Base-by-base conservation (phyloP, 768 basidiomycete genomes). In the Daedalea quercina region DNA sequence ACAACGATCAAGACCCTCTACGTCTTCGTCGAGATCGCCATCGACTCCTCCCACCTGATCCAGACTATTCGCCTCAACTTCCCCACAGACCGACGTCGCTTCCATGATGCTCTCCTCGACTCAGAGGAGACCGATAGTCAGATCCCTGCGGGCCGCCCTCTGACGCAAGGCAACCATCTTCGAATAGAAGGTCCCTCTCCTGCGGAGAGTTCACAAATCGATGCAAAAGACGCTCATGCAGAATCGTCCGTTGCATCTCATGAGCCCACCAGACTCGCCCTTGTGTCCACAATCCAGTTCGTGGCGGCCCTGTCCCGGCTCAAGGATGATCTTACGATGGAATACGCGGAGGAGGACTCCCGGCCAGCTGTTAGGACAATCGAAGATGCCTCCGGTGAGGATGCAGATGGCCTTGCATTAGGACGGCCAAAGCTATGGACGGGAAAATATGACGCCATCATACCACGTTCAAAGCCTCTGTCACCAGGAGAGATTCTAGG, bases 201-300 rank as follows among this genome's bases (percentile, higher is more conserved):
- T 12, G 7, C 58, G 1, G 54, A 53, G 11, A 61, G 33, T 54
- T 58, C 3, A 57, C 64, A 17, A 50, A 42, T 8, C 9, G 33
- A 52, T 25, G 26, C 47, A 0, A 22, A 48, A 8, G 45, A n/a
- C 19, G 17, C 33, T 9, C 28, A 19, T 7, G 3, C 50, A 26
- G 19, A 24, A 15, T 28, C 53, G 9, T 44, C 51, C 4, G 57
- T 2, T 25, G 41, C 40, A 4, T 35, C 60, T 2, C 37, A 45
- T 50, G 67, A 69, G 43, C 67, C 69, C 4, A 96, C 93, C 17
- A 79, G 86, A 55, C 70, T 98, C 17, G 94, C 94, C 0, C 70
- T 98, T 24, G 96, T 99, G 0, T 97, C 94, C 0, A 99, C 96
- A 0, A 97, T 99, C 28, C 96, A 99, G 66, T 99, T 99, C 64